Base-by-base conservation (phyloP, 78 protist genomes). In the slime mould (Dictyostelium discoideum) region DNA sequence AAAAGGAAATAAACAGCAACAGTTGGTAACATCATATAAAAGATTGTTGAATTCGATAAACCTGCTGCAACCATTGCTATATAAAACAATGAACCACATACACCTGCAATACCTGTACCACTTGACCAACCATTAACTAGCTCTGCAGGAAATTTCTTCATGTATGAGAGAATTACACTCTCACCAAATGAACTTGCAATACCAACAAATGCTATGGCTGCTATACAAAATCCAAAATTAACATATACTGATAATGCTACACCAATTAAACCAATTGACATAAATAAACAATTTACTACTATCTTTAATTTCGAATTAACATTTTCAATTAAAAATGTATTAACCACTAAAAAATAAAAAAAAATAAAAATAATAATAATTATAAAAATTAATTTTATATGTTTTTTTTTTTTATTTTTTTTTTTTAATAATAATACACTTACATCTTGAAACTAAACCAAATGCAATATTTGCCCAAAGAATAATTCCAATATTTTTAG, bases 81-180 rank as follows among this genome's bases (percentile, higher is more conserved):
- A 87, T 97, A 97, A 78, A 95, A 69, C 14, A 78, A 24, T 50
- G 97, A n/a, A 9, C 96, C 97, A 42, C 57, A 84, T 1, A 97
- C 93, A 39, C 98, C 98, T 5, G 97, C 92, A 16, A 97, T 65
- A 42, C 98, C 98, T 10, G 98, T 97, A 22, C 98, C 98, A 18
- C 94, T 86, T 32, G 97, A 96, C 98, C 98, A 97, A 13, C 92
- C 97, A 77, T 85, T 74, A 32, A 97, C 97, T 11, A 96, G 1
- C 6, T 74, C 94, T 5, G 97, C 22, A 5, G 86, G 85, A 50
- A 87, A 92, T 57, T n/a, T 87, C 54, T 86, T 87, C 78, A 97
- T 32, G 40, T 92, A 93, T 2, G 96, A 86, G 11, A 95, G 74
- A 24, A 83, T 13, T 32, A 97, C 97, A 40, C 92, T 48, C 92